phyloP scores from a whole-genome alignment of 441 rosid genomes.

The Macaranga tanarius region DNA sequence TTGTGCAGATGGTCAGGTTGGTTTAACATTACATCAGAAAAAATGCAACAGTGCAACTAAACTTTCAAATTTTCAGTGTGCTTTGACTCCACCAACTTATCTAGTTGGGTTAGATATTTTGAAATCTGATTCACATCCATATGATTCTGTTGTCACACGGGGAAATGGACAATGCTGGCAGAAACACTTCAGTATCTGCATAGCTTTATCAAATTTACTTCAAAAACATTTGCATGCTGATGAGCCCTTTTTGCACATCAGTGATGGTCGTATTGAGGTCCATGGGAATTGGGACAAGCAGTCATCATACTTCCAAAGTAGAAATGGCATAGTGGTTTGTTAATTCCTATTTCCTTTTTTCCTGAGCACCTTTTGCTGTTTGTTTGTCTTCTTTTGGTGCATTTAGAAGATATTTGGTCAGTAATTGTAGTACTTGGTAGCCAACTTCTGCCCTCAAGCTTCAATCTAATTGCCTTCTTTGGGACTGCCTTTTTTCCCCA shows the following conservation, averaged over 20 bases:
- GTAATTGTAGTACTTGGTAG: not conserved
- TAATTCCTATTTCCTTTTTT: constrained; percentile 14
- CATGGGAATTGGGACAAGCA: constrained; percentile 55
- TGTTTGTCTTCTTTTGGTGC: constrained; percentile 1
- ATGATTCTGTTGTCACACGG: constrained; percentile 48
- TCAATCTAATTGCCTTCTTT: not conserved
- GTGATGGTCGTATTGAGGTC: constrained; percentile 76
- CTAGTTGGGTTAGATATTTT: constrained; percentile 71
- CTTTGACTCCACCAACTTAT: constrained; percentile 62
- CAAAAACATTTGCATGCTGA: constrained; percentile 47
- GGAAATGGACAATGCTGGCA: constrained; percentile 60
- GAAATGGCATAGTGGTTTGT: constrained; percentile 76
- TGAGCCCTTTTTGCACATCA: constrained; percentile 42
- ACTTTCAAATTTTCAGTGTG: constrained; percentile 33
- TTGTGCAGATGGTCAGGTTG: constrained; percentile 54
- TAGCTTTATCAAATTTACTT: constrained; percentile 58
- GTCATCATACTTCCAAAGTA: constrained; percentile 64
- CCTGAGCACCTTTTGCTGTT: not conserved
- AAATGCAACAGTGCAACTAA: constrained; percentile 29
- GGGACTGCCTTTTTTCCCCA: not conserved
- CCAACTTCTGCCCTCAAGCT: not conserved
- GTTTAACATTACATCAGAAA: constrained; percentile 32
- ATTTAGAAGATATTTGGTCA: not conserved
- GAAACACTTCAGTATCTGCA: constrained; percentile 67
- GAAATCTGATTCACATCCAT: constrained; percentile 53